Evolutionary conservation across 1,284 basidiomycete species (phyloP).

Genomic region (Takashimella tepidaria): DNA sequence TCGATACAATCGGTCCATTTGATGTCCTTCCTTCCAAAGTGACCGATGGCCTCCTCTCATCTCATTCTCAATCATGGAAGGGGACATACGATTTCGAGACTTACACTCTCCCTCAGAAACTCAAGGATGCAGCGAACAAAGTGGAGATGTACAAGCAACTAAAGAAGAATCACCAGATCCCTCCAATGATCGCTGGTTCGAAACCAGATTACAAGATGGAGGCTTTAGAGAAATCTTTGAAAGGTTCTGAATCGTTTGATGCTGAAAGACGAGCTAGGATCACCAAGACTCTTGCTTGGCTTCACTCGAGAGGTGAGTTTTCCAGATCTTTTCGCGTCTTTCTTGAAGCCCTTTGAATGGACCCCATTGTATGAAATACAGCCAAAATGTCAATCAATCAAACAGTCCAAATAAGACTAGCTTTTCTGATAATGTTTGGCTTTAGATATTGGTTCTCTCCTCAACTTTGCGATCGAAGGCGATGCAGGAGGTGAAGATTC

Average conservation of each 20-base stretch:
- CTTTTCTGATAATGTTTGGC: background rate
- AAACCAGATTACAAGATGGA: slow-evolving; percentile 6
- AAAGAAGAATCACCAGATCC: slow-evolving; percentile 11
- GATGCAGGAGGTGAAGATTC: slow-evolving; percentile 89
- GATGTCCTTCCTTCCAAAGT: slow-evolving; percentile 25
- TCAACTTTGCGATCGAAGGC: slow-evolving; percentile 67
- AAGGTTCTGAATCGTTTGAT: slow-evolving; percentile 60
- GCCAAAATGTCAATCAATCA: background rate
- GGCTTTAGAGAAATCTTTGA: slow-evolving; percentile 1
- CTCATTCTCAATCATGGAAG: slow-evolving; percentile 18
- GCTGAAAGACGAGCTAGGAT: slow-evolving; percentile 41
- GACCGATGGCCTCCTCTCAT: too few species aligned
- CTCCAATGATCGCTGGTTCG: background rate
- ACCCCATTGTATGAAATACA: too few species aligned
- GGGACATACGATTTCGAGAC: slow-evolving; percentile 25
- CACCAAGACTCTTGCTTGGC: slow-evolving; percentile 75
- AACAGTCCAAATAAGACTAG: background rate
- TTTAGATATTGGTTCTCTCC: slow-evolving; percentile 68
- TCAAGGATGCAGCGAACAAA: slow-evolving; percentile 20
- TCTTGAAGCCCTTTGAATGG: too few species aligned
- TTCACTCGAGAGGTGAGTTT: slow-evolving; percentile 73
- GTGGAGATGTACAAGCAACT: slow-evolving; percentile 5
- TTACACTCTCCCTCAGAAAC: slow-evolving; percentile 31
- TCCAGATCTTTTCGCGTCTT: too few species aligned
- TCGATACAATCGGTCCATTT: slow-evolving; percentile 39